Evolutionary conservation across 495 filamentous ascomycete genomes (phyloP).

Genomic region (Xylaria curta): DNA sequence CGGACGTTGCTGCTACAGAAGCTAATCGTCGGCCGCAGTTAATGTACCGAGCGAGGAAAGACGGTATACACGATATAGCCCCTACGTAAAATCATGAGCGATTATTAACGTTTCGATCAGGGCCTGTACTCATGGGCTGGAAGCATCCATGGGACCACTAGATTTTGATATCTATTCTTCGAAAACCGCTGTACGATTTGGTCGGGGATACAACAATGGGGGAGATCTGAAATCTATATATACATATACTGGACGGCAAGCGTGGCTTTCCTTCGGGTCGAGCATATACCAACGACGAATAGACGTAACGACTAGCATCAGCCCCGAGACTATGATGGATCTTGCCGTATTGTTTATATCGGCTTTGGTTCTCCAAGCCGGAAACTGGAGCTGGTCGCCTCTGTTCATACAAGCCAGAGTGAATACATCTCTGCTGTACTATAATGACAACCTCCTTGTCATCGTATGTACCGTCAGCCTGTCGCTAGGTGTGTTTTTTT

Average conservation of each 20-base stretch:
- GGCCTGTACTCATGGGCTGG: conserved; percentile 84
- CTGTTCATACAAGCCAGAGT: conserved; percentile 71
- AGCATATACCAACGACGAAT: conserved; percentile 25
- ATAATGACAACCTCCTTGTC: conserved; percentile 57
- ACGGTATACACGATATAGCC: conserved; percentile 56
- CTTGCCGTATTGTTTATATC: conserved; percentile 17
- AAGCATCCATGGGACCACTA: conserved; percentile 99
- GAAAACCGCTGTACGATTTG: not conserved
- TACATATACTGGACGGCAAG: not conserved
- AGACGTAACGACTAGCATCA: conserved; percentile 17
- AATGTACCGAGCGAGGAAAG: conserved; percentile 96
- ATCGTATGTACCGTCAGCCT: conserved; percentile 51
- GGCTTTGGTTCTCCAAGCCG: conserved; percentile 61
- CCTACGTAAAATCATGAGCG: conserved; percentile 20
- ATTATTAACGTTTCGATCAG: conserved; percentile 43
- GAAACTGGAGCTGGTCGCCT: conserved; percentile 62
- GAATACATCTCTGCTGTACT: conserved; percentile 70
- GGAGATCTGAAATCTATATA: not conserved
- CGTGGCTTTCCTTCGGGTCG: not conserved
- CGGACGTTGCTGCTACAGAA: not conserved
- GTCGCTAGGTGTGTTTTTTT: not conserved
- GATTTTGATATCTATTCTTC: conserved; percentile 36
- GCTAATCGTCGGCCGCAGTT: conserved; percentile 57
- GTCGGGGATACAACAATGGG: not conserved
- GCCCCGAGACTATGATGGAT: conserved; percentile 24